Evolutionary conservation across 2,329 filamentous ascomycete genomes (phyloP).

Genomic region (Fusarium sp.): DNA sequence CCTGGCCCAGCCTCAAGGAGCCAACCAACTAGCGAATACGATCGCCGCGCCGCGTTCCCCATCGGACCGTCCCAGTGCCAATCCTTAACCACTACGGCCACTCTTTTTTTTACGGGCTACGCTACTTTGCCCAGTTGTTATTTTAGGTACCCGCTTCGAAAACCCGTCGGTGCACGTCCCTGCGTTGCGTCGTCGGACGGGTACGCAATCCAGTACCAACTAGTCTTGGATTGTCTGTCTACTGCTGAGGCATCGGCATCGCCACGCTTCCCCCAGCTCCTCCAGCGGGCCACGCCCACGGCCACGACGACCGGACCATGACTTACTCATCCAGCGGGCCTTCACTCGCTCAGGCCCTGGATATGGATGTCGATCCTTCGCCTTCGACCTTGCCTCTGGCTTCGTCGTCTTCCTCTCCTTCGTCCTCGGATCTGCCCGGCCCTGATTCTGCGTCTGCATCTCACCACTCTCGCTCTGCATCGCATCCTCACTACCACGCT

Average conservation of each 20-base stretch:
- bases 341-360: conserved; percentile 52
- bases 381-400: conserved; percentile 30
- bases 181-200: conserved; percentile 30
- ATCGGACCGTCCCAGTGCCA: conserved; percentile 11
- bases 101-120: conserved; percentile 8
- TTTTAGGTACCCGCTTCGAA: conserved; percentile 36
- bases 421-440: conserved; percentile 28
- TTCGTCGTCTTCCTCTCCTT: conserved; percentile 35
- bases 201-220: conserved; percentile 24
- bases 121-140: conserved; percentile 23
- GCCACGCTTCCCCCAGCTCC: conserved; percentile 32
- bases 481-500: conserved; percentile 26
- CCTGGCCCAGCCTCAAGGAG: conserved; percentile 1
- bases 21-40: conserved; percentile 39
- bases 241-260: conserved; percentile 32
- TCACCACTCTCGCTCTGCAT: conserved; percentile 31
- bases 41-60: conserved; percentile 30
- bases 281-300: conserved; percentile 40
- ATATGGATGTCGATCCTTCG: conserved; percentile 41
- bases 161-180: conserved; percentile 34
- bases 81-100: conserved; percentile 3
- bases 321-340: conserved; percentile 49
- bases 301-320: conserved; percentile 45
- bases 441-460: conserved; percentile 23
- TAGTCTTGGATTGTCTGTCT: neutral